Conservation (phyloP, 2,329 filamentous ascomycete genomes). For the Plectosphaerella sp. region DNA sequence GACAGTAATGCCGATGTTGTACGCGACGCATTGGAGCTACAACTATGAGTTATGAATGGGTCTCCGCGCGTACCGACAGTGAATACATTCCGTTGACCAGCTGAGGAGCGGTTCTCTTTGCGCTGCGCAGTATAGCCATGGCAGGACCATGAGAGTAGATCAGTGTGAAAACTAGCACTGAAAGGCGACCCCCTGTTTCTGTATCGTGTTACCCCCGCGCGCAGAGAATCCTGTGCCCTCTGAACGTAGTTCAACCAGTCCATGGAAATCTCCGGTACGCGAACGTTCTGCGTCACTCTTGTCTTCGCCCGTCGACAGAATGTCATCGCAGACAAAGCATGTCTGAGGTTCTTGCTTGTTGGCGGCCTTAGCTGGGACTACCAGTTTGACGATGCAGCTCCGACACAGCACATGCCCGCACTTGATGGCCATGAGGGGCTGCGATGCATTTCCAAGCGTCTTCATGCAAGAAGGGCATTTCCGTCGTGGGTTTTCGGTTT, state of each 20-base stretch:
- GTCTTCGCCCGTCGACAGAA: conserved; percentile 51
- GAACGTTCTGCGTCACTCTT: conserved; percentile 30
- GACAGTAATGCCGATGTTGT: too few species aligned
- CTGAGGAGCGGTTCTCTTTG: too few species aligned
- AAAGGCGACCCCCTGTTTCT: conserved; percentile 74
- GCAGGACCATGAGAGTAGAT: too few species aligned
- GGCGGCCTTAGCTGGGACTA: conserved; percentile 49
- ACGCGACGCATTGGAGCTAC: too few species aligned
- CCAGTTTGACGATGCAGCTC: conserved; percentile 78
- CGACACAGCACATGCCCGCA: conserved; percentile 92
- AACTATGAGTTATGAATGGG: too few species aligned
- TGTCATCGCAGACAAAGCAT: conserved; percentile 85
- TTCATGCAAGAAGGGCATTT: conserved; percentile 86
- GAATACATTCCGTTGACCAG: too few species aligned
- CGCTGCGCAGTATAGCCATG: too few species aligned
- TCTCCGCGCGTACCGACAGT: too few species aligned
- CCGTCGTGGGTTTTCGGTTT: conserved; percentile 37
- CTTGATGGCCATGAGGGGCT: conserved; percentile 76
- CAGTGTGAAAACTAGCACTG: conserved; percentile 54
- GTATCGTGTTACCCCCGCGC: conserved; percentile 77
- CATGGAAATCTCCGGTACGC: conserved; percentile 51
- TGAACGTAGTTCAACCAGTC: conserved; percentile 73
- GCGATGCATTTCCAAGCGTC: conserved; percentile 73
- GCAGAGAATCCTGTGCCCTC: conserved; percentile 93
- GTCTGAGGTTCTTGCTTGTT: conserved; percentile 40